Evolutionary conservation across 768 basidiomycete genomes (phyloP).

Genomic region (Mrakia hoshinonis): DNA sequence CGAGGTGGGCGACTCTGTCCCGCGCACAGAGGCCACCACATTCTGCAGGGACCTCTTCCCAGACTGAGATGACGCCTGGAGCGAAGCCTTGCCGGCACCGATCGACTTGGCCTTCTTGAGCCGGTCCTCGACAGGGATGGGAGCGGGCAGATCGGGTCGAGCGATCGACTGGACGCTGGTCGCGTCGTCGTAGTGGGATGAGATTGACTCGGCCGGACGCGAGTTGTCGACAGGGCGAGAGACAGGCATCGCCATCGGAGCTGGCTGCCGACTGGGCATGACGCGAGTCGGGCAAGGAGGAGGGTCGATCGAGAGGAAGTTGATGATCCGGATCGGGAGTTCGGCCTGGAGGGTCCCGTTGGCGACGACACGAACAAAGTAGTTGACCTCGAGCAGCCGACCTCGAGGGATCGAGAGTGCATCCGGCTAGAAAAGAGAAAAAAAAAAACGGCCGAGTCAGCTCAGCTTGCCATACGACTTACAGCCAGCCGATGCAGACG

Average conservation of each 20-base stretch:
- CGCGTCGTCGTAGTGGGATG: conserved; percentile 6
- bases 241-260: neutral
- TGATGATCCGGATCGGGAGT: conserved; percentile 67
- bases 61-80: neutral
- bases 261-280: neutral
- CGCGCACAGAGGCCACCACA: neutral
- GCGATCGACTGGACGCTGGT: neutral
- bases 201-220: conserved; percentile 2
- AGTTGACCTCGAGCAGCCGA: conserved; percentile 66
- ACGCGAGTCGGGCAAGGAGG: conserved; percentile 42
- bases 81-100: conserved; percentile 10
- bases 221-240: neutral
- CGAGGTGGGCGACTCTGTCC: neutral
- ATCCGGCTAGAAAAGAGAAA: conserved; percentile 50
- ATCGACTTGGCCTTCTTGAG: conserved; percentile 26
- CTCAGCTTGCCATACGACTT: no score
- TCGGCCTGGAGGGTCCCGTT: conserved; percentile 57
- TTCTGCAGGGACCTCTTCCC: conserved; percentile 9
- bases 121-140: neutral
- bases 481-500: conserved; percentile 39
- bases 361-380: conserved; percentile 58
- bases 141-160: neutral
- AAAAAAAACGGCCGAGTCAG: neutral
- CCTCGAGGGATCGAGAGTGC: conserved; percentile 60
- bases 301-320: conserved; percentile 77